These are phyloP conservation scores for Aspergillus leporis DNA, from an alignment of 495 filamentous ascomycete genomes.

Conservation along the genomic window DNA sequence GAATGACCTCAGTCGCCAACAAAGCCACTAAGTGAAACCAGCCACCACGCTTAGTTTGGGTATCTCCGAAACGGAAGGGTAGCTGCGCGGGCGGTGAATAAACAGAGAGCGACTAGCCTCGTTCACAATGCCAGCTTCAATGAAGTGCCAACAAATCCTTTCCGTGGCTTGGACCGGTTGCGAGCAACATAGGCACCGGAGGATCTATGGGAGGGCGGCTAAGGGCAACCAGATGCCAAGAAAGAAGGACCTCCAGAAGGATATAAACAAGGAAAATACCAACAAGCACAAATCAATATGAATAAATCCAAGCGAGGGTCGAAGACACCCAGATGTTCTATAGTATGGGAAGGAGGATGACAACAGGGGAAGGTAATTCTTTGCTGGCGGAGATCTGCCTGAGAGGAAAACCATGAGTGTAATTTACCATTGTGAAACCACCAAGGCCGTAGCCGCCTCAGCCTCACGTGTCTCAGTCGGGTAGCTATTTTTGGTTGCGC, in stretches of 20 bases:
- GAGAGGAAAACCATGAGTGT: slow-evolving; percentile 16
- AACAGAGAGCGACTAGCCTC: slow-evolving; percentile 14
- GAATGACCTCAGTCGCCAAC: slow-evolving; percentile 5
- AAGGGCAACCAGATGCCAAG: slow-evolving; percentile 18
- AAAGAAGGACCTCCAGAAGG: slow-evolving; percentile 8
- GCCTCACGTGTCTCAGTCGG: slow-evolving; percentile 24
- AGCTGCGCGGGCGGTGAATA: slow-evolving; percentile 1
- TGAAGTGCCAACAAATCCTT: slow-evolving; percentile 7
- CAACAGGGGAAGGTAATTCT: slow-evolving; percentile 7
- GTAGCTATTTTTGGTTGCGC: slow-evolving; percentile 26
- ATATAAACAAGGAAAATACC: slow-evolving; percentile 21
- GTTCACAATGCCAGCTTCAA: slow-evolving; percentile 8
- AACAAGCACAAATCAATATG: slow-evolving; percentile 6
- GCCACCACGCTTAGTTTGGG: slow-evolving; percentile 1
- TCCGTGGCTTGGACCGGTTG: slow-evolving; percentile 6
- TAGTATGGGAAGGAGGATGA: slow-evolving; percentile 8
- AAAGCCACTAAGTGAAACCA: slow-evolving; percentile 6
- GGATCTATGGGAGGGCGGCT: slow-evolving; percentile 23
- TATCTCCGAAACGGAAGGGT: not conserved
- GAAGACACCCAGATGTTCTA: slow-evolving; percentile 9
- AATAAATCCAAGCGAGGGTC: slow-evolving; percentile 15
- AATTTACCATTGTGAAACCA: slow-evolving; percentile 29
- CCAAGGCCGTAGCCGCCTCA: slow-evolving; percentile 17
- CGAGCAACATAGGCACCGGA: slow-evolving; percentile 10
- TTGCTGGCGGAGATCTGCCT: slow-evolving; percentile 18